Base-by-base conservation (phyloP, 805 yeast species). In the Metschnikowia corniflorae region DNA sequence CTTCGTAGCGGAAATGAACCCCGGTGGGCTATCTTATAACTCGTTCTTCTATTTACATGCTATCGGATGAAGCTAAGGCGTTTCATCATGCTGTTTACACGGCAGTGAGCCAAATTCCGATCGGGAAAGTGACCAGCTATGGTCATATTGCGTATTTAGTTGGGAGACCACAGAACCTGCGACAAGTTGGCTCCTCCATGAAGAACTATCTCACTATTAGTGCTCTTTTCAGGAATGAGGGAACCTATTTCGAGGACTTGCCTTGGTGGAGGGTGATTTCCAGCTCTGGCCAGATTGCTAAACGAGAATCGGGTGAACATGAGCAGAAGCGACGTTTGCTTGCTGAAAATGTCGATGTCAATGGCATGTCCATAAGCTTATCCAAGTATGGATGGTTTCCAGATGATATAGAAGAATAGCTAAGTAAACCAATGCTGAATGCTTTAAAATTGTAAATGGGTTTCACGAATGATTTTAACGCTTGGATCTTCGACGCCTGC, bases 201-300 rank as follows among this genome's bases (percentile, higher is more conserved):
- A 85, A 84, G 56, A 63, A 73, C 31, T 63, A 49, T 28, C 23
- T 39, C 4, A 43, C 41, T 12, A 54, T 61, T 18, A 45, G 60
- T 5, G 48, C 51, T 13, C 46, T 44, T 20, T 45, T 66, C 10
- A 51, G 52, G 16, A 38, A 29, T 1, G 66, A 60, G 7, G 45
- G 45, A 16, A 43, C 36, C 5, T 39, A 38, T 9, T 33, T 50
- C 7, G 56, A 47, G 2, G 62, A 61, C 7, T 71, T 83, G 10
- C 91, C 91, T 4, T 85, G 94, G 94, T 84, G 91, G 91, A 60
- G 94, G 23, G 84, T 85, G 2, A 63, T 85, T 7, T 70, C 73
- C 16, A 65, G 83, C n/a, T 59, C 73, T 13, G 93, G 93, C 0
- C 63, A 58, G 14, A 78, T 84, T 2, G 74, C 87, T 4, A 71